phyloP scores from a whole-genome alignment of 306 rosid genomes.

The Ceratonia siliqua region DNA sequence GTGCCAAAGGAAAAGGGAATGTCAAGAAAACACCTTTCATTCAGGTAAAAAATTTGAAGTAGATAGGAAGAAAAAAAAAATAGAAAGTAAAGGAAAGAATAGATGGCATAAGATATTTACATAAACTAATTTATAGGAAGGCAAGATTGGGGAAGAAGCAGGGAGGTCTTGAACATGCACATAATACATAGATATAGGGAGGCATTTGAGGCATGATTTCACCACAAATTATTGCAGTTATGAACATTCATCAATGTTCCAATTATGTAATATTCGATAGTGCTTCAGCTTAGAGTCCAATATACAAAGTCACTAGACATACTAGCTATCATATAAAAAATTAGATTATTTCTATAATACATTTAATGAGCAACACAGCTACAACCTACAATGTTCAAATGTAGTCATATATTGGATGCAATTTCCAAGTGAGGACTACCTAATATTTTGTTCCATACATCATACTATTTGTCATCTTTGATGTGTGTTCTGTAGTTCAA shows the following conservation, averaged over 20 bases:
- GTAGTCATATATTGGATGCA: not conserved
- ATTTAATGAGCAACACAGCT: not conserved
- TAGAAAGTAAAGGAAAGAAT: not conserved
- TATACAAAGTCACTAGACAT: not conserved
- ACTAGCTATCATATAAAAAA: not conserved
- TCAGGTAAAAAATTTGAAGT: not conserved
- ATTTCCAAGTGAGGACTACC: not conserved
- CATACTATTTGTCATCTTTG: not conserved
- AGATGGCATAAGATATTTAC: not conserved
- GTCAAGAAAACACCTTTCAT: conserved; percentile 10
- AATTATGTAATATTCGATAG: not conserved
- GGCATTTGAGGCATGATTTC: conserved; percentile 5
- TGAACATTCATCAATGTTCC: not conserved
- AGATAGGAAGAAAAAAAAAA: not conserved
- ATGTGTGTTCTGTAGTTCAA: not conserved
- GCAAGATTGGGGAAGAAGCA: not conserved
- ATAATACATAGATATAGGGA: not conserved
- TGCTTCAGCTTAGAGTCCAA: not conserved
- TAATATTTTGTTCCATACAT: not conserved
- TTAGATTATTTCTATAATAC: conserved; percentile 8
- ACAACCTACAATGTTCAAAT: not conserved
- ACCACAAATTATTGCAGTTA: conserved; percentile 6
- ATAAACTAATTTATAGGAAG: not conserved
- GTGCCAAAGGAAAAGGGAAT: conserved; percentile 19
- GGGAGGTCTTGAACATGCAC: conserved; percentile 9